Percentiles rank a stretch among this genome's conserved stretches.
These are phyloP conservation scores for Pogostemon cablin DNA, from an alignment of 257 asterid species.

Conservation along the genomic window DNA sequence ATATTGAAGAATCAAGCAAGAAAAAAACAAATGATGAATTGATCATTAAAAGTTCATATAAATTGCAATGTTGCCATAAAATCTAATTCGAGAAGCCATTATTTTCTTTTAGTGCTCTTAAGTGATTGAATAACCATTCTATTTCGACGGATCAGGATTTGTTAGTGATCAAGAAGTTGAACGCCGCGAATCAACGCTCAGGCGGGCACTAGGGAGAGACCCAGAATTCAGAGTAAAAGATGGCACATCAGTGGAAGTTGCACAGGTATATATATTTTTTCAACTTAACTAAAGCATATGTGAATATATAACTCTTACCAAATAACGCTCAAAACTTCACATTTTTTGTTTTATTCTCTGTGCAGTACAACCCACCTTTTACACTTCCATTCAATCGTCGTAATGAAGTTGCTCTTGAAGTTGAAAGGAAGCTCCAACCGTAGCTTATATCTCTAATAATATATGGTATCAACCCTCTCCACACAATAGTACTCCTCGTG, in stretches of 20 bases:
- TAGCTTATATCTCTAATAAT: constrained; percentile 33
- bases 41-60: neutral
- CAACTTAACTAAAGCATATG: neutral
- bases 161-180: constrained; percentile 75
- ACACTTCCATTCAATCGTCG: constrained; percentile 85
- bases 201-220: constrained; percentile 54
- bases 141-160: constrained; percentile 53
- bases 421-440: constrained; percentile 53
- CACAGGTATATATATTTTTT: constrained; percentile 62
- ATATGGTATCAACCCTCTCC: constrained; percentile 4
- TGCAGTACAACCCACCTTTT: constrained; percentile 97
- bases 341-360: constrained; percentile 1
- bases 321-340: too few relatives aligned
- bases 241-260: constrained; percentile 66
- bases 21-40: neutral
- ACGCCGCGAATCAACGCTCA: constrained; percentile 62
- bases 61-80: neutral
- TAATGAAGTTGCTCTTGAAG: constrained; percentile 90
- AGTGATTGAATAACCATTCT: neutral
- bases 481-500: neutral
- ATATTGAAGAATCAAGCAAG: too few relatives aligned
- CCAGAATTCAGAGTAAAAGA: constrained; percentile 55
- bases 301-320: too few relatives aligned
- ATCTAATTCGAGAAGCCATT: neutral
- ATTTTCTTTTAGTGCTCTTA: neutral